A percentile compares a stretch with the other conserved stretches of the same genome.
phyloP scores from a whole-genome alignment of 2,329 filamentous ascomycete genomes.

The Pseudophaeomoniella oleicola region DNA sequence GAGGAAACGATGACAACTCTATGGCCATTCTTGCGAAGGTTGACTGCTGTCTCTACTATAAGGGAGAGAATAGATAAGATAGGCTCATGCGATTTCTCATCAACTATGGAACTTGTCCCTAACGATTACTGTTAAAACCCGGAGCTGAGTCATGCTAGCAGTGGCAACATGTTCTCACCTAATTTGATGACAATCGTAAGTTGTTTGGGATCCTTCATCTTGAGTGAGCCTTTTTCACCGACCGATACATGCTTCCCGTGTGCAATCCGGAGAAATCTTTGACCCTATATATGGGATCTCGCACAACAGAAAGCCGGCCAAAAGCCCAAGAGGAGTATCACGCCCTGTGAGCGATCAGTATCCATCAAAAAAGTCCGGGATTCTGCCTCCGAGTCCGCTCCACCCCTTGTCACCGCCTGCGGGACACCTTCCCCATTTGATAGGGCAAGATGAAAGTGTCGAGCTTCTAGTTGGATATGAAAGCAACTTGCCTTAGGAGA shows the following conservation, averaged over 20 bases:
- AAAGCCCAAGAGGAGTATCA: not conserved
- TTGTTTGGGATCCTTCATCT: constrained; percentile 51
- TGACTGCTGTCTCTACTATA: constrained; percentile 88
- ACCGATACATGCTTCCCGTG: too few species aligned
- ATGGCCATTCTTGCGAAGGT: constrained; percentile 78
- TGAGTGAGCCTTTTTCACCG: constrained; percentile 11
- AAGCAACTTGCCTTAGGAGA: too few species aligned
- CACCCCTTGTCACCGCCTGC: not conserved
- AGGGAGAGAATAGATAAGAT: constrained; percentile 78
- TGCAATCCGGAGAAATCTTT: too few species aligned
- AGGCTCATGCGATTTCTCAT: constrained; percentile 88
- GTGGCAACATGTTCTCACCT: constrained; percentile 36
- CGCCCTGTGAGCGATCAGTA: too few species aligned
- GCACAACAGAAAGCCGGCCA: not conserved
- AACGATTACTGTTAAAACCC: too few species aligned
- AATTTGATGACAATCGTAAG: constrained; percentile 78
- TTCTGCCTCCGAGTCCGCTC: not conserved
- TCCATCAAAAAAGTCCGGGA: not conserved
- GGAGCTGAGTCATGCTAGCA: constrained; percentile 6
- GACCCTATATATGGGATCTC: too few species aligned
- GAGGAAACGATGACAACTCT: constrained; percentile 93
- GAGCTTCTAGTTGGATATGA: too few species aligned
- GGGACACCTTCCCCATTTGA: not conserved
- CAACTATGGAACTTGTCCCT: constrained; percentile 98
- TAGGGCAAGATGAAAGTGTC: too few species aligned